Base-by-base conservation (phyloP, 2,329 filamentous ascomycete species). In the Stagonosporopsis tanaceti region DNA sequence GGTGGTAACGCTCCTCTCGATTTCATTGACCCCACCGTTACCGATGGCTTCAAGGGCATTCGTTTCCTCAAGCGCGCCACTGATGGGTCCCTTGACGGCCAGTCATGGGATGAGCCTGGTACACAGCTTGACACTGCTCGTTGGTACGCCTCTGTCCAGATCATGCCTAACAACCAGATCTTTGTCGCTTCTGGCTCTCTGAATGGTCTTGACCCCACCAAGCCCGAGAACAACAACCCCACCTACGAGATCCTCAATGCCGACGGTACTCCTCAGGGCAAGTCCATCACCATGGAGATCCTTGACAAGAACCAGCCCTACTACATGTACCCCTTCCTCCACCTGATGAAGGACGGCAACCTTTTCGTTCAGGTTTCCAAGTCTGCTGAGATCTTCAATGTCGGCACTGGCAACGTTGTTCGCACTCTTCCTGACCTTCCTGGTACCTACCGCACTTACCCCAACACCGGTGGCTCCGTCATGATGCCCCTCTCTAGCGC, bases 261-360 rank as follows among this genome's bases (percentile, higher is more conserved):
- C 27, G 65, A 79, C 39, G 85, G 82, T 54, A 70, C 79, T 40
- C 78, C 80, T 3, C 72, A 76, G 42, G 84, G 83, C 45, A 68
- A 73, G 17, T 85, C 78, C 65, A 78, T 81, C 40, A 71, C 73
- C 8, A 79, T 87, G 78, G 80, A 83, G 4, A 84, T 87, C 35
- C 75, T 88, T 24, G 77, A 75, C 52, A 81, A 81, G 67, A 85
- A 84, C 62, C 83, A 87, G 69, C 85, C 85, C 14, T 87, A 87
- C 74, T 87, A 85, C 73, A 86, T 86, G 84, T 87, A 87, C 66
- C 85, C 85, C 3, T 87, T 87, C 70, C 73, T 88, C 28, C 85
- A 87, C 65, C 76, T 87, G 1, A 77, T 88, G 35, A 80, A 77
- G 32, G 81, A 86, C 67, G 85, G 85, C 11, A 81, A 75, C 35